Percentiles rank a stretch among this genome's conserved stretches.
phyloP scores from a whole-genome alignment of 257 asterid genomes.

The Solanum chilense region DNA sequence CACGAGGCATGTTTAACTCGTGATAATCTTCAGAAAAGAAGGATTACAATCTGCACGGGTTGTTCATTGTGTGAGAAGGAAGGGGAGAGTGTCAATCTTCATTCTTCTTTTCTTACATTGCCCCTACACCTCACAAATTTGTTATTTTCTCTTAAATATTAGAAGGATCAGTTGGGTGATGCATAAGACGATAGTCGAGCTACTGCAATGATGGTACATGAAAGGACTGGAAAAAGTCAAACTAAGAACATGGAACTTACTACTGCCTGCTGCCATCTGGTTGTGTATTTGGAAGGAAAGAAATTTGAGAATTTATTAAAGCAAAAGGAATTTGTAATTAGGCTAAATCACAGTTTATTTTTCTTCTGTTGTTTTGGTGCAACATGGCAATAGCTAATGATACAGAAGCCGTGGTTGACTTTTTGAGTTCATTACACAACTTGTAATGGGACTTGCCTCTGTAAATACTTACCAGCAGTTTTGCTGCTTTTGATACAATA shows the following conservation, averaged over 20 bases:
- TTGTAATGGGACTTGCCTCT: not conserved
- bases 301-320: not conserved
- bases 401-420: not conserved
- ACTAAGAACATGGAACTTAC: not conserved
- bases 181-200: not conserved
- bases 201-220: not conserved
- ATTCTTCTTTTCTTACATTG: not conserved
- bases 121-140: not conserved
- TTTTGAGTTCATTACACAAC: not conserved
- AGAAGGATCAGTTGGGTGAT: not conserved
- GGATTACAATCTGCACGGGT: not conserved
- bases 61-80: not conserved
- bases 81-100: not conserved
- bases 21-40: not conserved
- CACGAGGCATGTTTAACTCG: not conserved
- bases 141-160: not conserved
- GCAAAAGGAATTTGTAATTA: not conserved
- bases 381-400: not conserved
- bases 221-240: not conserved
- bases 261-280: not conserved
- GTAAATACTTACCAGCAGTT: not conserved
- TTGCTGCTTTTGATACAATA: not conserved
- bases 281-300: not conserved
- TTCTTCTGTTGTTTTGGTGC: not conserved
- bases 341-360: not conserved